A percentile compares a stretch with the other conserved stretches of the same genome.
These are phyloP conservation scores for Chalciporus chontae DNA, from an alignment of 768 basidiomycete genomes.

Conservation along the genomic window DNA sequence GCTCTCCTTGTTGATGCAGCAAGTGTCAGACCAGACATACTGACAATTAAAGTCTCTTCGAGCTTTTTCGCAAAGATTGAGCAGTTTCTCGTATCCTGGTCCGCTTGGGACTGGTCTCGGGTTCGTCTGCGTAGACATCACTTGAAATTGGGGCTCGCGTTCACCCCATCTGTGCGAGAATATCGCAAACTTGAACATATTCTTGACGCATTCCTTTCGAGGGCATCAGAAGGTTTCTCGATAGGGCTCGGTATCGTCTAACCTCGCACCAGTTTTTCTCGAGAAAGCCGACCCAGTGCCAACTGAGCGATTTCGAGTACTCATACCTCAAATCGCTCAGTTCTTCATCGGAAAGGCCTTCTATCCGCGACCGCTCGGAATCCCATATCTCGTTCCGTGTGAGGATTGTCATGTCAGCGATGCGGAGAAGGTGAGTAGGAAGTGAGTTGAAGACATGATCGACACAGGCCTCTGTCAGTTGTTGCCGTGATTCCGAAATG, in stretches of 20 bases:
- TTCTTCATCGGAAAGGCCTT: neutral
- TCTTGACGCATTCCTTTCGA: no score
- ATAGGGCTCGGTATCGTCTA: no score
- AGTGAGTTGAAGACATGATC: slow-evolving; percentile 1
- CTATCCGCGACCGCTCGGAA: no score
- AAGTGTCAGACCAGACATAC: slow-evolving; percentile 14
- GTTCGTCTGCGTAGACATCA: neutral
- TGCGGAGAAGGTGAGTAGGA: slow-evolving; percentile 1
- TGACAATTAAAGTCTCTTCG: slow-evolving; percentile 3
- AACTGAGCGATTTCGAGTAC: no score
- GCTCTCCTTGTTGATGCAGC: slow-evolving; percentile 1
- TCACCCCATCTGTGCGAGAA: neutral
- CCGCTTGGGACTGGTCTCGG: neutral
- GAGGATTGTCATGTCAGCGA: neutral
- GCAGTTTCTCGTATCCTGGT: slow-evolving; percentile 7
- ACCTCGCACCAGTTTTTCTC: no score
- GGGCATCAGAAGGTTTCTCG: no score
- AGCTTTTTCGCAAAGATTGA: slow-evolving; percentile 7
- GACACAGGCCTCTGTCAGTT: neutral
- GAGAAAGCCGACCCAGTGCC: no score
- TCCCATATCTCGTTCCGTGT: slow-evolving; percentile 2
- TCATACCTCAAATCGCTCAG: no score
- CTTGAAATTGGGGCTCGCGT: neutral
- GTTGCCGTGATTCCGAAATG: slow-evolving; percentile 2
- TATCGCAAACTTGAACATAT: no score